Evolutionary conservation across 306 rosid genomes (phyloP).

Genomic region (Canavalia ensiformis): DNA sequence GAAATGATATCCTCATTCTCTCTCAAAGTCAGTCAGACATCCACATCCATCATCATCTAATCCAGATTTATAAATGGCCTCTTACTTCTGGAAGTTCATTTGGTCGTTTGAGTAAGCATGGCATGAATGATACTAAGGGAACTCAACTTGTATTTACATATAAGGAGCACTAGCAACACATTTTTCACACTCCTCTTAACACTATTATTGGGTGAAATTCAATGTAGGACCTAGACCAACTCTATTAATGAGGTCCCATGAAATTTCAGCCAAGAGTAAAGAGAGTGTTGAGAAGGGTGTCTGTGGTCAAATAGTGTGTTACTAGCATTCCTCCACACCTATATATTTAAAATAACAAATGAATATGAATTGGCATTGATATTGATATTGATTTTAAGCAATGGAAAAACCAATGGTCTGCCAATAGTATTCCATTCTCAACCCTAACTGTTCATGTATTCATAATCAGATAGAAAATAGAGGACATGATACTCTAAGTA

Average conservation of each 20-base stretch:
- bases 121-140: too few relatives aligned
- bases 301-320: not conserved
- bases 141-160: too few relatives aligned
- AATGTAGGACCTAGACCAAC: too few relatives aligned
- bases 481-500: not conserved
- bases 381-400: conserved; percentile 11
- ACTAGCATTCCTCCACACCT: conserved; percentile 1
- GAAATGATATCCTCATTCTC: too few relatives aligned
- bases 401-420: conserved; percentile 2
- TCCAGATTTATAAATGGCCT: too few relatives aligned
- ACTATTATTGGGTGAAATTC: too few relatives aligned
- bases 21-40: too few relatives aligned
- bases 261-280: not conserved
- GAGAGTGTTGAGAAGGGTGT: not conserved
- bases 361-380: conserved; percentile 5
- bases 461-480: not conserved
- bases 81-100: too few relatives aligned
- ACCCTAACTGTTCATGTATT: not conserved
- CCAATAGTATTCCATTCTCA: not conserved
- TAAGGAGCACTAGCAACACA: too few relatives aligned
- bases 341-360: conserved; percentile 1
- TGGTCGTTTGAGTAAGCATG: too few relatives aligned
- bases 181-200: too few relatives aligned
- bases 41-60: too few relatives aligned
- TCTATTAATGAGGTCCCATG: not conserved